These are phyloP conservation scores for Spergularia bocconei DNA, from an alignment of 148 eudicot species.

Conservation along the genomic window DNA sequence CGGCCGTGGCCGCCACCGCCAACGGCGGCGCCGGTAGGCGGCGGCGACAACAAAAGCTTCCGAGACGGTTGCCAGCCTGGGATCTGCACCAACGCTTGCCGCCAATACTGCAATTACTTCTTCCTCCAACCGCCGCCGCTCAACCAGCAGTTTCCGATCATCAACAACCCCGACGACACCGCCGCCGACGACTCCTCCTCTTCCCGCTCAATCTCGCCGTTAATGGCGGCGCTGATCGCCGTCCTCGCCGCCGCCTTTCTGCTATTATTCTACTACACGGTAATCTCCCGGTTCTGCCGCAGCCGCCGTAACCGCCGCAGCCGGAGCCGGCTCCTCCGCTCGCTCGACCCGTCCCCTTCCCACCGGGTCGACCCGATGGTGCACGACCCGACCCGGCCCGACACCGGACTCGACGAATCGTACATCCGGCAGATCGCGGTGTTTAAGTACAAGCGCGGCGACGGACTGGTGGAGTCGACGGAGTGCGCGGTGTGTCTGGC, in stretches of 20 bases:
- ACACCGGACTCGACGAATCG: constrained; percentile 42
- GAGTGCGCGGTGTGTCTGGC: constrained; percentile 71
- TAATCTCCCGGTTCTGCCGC: constrained; percentile 52
- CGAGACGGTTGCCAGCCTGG: constrained; percentile 24
- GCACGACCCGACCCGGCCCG: constrained; percentile 25
- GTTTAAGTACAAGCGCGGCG: constrained; percentile 45
- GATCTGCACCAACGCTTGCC: constrained; percentile 36
- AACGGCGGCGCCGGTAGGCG: background rate
- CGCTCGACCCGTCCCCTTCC: background rate
- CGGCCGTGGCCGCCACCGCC: constrained; percentile 37
- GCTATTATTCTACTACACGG: constrained; percentile 62
- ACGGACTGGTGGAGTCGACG: constrained; percentile 47
- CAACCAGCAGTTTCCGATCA: background rate
- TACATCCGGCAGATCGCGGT: constrained; percentile 57
- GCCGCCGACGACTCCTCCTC: constrained; percentile 28
- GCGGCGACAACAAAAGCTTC: background rate
- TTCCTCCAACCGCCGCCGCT: constrained; percentile 34
- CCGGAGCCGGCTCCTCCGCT: background rate
- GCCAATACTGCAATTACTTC: constrained; percentile 38
- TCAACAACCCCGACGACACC: background rate
- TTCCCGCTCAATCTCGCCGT: constrained; percentile 52
- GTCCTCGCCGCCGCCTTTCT: constrained; percentile 63
- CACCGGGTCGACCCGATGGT: constrained; percentile 28
- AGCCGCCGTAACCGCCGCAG: constrained; percentile 13
- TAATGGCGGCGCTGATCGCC: constrained; percentile 65